phyloP scores from a whole-genome alignment of 2,329 filamentous ascomycete species.

The Trichoderma guizhouense region DNA sequence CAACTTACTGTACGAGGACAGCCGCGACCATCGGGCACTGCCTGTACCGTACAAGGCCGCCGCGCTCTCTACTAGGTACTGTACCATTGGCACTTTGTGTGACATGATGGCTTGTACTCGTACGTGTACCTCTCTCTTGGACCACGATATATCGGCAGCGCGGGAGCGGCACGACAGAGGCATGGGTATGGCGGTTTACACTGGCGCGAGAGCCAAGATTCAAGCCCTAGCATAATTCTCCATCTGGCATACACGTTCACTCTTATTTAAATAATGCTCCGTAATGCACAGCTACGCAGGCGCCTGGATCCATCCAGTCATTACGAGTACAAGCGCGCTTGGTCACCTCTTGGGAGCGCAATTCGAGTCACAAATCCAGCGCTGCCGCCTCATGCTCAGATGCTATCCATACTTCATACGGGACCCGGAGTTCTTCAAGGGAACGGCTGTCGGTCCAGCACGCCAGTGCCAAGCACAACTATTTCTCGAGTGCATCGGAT shows the following conservation, averaged over 20 bases:
- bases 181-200: slow-evolving; percentile 5
- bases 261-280: slow-evolving; percentile 15
- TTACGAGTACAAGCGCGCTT: background rate
- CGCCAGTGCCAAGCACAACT: background rate
- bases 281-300: background rate
- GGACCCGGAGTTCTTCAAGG: background rate
- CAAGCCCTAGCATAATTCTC: slow-evolving; percentile 15
- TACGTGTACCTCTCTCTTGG: background rate
- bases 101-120: background rate
- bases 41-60: background rate
- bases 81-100: background rate
- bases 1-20: background rate
- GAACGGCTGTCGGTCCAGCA: background rate
- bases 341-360: background rate
- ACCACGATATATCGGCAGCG: slow-evolving; percentile 11
- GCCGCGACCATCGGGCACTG: background rate
- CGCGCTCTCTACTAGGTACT: background rate
- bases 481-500: background rate
- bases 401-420: background rate
- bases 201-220: slow-evolving; percentile 6
- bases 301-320: background rate
- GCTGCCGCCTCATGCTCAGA: background rate
- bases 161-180: slow-evolving; percentile 14
- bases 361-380: background rate
- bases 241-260: slow-evolving; percentile 5